Conservation (phyloP, 2,329 filamentous ascomycete species). For the Colletotrichum orchidophilum region DNA sequence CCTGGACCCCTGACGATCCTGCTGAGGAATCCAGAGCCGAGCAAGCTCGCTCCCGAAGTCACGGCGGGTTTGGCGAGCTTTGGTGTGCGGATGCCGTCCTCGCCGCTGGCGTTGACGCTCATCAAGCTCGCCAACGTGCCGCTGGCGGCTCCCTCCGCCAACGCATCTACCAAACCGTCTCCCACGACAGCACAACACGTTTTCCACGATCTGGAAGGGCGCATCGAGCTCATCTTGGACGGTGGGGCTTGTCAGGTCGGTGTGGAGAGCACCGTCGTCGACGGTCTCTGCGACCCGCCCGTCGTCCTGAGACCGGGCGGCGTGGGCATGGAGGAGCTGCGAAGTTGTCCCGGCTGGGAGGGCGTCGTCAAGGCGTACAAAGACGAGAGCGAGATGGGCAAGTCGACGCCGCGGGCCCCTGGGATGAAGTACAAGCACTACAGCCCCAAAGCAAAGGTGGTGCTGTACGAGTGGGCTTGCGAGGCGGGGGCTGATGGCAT, state of each 20-base stretch:
- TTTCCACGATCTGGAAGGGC: conserved; percentile 81
- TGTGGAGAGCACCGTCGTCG: conserved; percentile 96
- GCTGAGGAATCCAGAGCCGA: conserved; percentile 76
- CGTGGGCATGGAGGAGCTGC: conserved; percentile 82
- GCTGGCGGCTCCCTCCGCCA: conserved; percentile 91
- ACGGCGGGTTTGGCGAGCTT: conserved; percentile 88
- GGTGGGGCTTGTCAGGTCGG: conserved; percentile 88
- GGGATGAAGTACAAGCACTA: conserved; percentile 99
- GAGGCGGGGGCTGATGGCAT: conserved; percentile 47
- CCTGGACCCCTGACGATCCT: conserved; percentile 93
- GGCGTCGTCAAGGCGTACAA: conserved; percentile 80
- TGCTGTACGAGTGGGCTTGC: conserved; percentile 76
- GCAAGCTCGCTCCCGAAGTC: conserved; percentile 86
- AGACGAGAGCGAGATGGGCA: conserved; percentile 75
- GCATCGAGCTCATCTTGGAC: conserved; percentile 88
- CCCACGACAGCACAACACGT: conserved; percentile 93
- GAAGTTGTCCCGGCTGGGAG: conserved; percentile 82
- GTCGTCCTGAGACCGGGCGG: conserved; percentile 88
- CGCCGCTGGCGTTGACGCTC: conserved; percentile 85
- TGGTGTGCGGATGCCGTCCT: conserved; percentile 88
- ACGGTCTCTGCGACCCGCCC: conserved; percentile 84
- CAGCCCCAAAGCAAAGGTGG: conserved; percentile 86
- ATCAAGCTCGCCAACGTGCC: conserved; percentile 82
- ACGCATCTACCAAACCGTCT: conserved; percentile 91
- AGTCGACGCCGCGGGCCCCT: conserved; percentile 78